Conservation (phyloP, 805 yeast genomes). For the Saccharomycopsis sp. region DNA sequence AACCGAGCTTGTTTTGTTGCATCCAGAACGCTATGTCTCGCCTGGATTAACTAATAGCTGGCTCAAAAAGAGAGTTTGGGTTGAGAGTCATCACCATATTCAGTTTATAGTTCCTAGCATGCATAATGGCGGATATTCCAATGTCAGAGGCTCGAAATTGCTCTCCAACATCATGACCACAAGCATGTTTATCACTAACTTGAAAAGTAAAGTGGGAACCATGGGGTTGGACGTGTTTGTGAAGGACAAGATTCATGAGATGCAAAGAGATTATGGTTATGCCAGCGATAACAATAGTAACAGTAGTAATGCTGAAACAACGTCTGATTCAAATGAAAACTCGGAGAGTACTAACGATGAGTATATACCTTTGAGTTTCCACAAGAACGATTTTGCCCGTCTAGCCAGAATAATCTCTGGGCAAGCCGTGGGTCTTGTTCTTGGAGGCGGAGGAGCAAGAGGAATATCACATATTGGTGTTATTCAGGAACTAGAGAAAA, state of each 20-base stretch:
- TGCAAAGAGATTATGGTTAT: neutral
- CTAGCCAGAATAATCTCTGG: constrained; percentile 87
- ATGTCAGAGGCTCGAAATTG: neutral
- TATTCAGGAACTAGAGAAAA: constrained; percentile 81
- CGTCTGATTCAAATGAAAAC: too few species aligned
- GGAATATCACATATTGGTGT: constrained; percentile 92
- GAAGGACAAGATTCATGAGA: neutral
- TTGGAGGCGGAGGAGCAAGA: constrained; percentile 98
- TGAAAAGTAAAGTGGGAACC: neutral
- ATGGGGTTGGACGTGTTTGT: neutral
- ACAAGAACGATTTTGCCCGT: constrained; percentile 84
- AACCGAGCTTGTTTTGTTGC: constrained; percentile 79
- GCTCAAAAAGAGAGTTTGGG: constrained; percentile 85
- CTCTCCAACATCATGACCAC: neutral
- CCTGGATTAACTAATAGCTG: constrained; percentile 83
- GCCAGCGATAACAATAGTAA: neutral
- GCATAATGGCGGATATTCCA: neutral
- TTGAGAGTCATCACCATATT: constrained; percentile 87
- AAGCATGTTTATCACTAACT: neutral
- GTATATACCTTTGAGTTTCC: constrained; percentile 26
- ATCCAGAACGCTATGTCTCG: constrained; percentile 71
- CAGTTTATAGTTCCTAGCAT: constrained; percentile 46
- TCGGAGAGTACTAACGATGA: neutral
- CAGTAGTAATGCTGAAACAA: too few species aligned
- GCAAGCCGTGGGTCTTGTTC: constrained; percentile 86